Evolutionary conservation across 257 asterid genomes (phyloP).

Genomic region (Verbascum thapsus): DNA sequence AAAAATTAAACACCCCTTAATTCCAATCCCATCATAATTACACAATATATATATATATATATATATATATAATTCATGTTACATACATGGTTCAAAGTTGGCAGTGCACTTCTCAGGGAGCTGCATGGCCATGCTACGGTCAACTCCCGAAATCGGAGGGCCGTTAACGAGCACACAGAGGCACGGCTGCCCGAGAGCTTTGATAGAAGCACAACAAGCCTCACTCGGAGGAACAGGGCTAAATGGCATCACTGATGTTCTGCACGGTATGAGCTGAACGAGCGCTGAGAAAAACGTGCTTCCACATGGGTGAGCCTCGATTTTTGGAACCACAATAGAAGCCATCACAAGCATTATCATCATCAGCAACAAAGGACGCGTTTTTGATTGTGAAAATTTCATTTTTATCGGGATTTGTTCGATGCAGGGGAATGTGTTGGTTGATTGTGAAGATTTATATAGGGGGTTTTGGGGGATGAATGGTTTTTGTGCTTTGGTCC

Average conservation of each 20-base stretch:
- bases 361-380: conserved; percentile 31
- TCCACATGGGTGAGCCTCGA: conserved; percentile 56
- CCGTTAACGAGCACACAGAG: conserved; percentile 82
- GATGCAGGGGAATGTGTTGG: background rate
- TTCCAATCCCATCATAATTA: background rate
- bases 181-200: conserved; percentile 94
- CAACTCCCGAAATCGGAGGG: conserved; percentile 93
- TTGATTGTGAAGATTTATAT: too few species aligned
- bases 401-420: conserved; percentile 15
- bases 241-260: conserved; percentile 78
- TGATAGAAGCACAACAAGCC: conserved; percentile 79
- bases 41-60: background rate
- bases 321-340: conserved; percentile 34
- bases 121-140: conserved; percentile 72
- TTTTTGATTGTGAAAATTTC: conserved; percentile 36
- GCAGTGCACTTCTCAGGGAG: conserved; percentile 88
- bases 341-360: conserved; percentile 38
- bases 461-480: too few species aligned
- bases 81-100: conserved; percentile 78
- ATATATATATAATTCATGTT: background rate
- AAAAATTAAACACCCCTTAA: background rate
- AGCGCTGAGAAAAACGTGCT: conserved; percentile 76
- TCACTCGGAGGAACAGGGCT: conserved; percentile 70
- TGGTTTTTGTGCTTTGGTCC: too few species aligned
- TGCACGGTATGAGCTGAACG: conserved; percentile 87